Evolutionary conservation across 257 asterid species (phyloP), one percentile per base, ranked within the genome.

Genomic region (Gentiana macrophylla): DNA sequence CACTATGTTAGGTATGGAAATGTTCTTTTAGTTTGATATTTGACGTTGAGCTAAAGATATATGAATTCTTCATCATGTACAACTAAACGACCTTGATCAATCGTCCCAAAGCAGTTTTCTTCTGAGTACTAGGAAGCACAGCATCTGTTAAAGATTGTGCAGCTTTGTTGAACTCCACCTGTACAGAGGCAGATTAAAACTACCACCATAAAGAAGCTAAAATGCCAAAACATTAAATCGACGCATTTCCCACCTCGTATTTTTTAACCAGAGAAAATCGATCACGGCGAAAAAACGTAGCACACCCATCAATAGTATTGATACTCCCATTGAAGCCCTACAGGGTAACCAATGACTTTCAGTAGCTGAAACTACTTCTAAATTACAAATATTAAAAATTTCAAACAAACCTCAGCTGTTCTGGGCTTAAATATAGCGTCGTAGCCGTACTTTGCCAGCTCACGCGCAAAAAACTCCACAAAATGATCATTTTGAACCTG

Each of bases 81-180:
- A 59, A 50, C 45, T 59, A 51, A 46, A 43, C 46, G 67, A 92
- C 99, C 95, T 83, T 88, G 56, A 85, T 82, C 86, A 92, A 72
- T 63, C 99, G 90, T 67, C 79, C 75, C 52, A 92, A 68, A 53
- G 94, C 94, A 66, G 73, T 69, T 73, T 86, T 83, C 73, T 74
- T 88, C 76, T 85, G 97, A 45, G 90, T 74, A 73, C 70, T 83
- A 52, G 94, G 94, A 75, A 80, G 78, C 59, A 81, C 57, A 57
- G 93, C 91, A 64, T 92, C 99, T 61, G 90, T 80, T 64, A 88
- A 64, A 62, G 99, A 88, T 68, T 88, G 99, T 60, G 97, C 99
- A 56, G 97, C 97, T 81, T 92, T 88, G 73, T 92, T 92, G 69
- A 88, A 92, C 74, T 92, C 99, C 67, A 92, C 95, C 99, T 92